phyloP scores from a whole-genome alignment of 2,329 filamentous ascomycete species.

The Fusarium zealandicum region DNA sequence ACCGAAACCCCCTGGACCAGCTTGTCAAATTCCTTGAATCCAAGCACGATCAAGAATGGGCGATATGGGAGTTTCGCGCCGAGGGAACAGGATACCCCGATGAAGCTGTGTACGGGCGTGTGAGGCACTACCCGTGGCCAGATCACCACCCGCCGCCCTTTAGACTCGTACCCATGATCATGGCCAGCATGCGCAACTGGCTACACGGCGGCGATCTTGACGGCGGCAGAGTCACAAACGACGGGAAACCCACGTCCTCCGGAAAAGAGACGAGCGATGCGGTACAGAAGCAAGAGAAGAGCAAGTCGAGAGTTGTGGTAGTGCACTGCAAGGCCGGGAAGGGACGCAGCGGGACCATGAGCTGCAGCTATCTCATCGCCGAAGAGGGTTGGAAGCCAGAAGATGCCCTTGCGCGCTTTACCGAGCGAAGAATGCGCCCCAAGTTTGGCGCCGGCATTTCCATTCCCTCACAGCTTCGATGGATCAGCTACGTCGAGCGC shows the following conservation, averaged over 20 bases:
- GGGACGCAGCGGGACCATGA: conserved; percentile 86
- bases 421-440: conserved; percentile 85
- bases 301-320: conserved; percentile 73
- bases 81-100: conserved; percentile 97
- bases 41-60: conserved; percentile 85
- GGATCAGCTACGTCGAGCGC: conserved; percentile 85
- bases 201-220: conserved; percentile 61
- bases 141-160: conserved; percentile 98
- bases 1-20: conserved; percentile 89
- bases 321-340: conserved; percentile 99
- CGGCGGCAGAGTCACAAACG: conserved; percentile 15
- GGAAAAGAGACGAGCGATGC: conserved; percentile 24
- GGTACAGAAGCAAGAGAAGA: conserved; percentile 45
- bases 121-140: conserved; percentile 94
- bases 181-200: conserved; percentile 94
- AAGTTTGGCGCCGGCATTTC: conserved; percentile 89
- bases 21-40: conserved; percentile 87
- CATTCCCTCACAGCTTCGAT: conserved; percentile 90
- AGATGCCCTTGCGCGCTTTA: conserved; percentile 66
- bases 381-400: conserved; percentile 72
- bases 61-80: conserved; percentile 97
- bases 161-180: conserved; percentile 82
- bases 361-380: conserved; percentile 88
- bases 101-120: conserved; percentile 81
- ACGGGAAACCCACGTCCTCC: conserved; percentile 29